Evolutionary conservation across 768 basidiomycete species (phyloP).

Genomic region (Plicaturopsis crispa): DNA sequence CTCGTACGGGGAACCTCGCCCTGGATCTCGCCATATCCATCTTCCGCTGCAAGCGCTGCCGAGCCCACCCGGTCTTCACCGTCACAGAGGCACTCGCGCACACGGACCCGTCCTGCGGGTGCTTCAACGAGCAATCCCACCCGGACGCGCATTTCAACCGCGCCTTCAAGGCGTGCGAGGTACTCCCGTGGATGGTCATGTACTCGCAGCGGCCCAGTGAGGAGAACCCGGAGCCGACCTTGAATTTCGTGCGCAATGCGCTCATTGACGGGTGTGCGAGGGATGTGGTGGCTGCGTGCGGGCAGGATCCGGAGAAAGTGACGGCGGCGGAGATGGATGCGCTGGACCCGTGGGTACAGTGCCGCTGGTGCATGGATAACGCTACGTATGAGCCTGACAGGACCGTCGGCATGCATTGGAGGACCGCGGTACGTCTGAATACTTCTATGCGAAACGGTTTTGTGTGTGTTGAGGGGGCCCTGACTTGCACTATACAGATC

Average conservation of each 20-base stretch:
- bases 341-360: slow-evolving; percentile 21
- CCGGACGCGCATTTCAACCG: too few relatives aligned
- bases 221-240: slow-evolving; percentile 15
- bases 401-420: slow-evolving; percentile 25
- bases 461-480: too few relatives aligned
- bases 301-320: slow-evolving; percentile 17
- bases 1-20: too few relatives aligned
- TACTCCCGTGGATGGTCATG: slow-evolving; percentile 2
- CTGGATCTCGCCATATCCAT: slow-evolving; percentile 23
- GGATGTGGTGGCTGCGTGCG: slow-evolving; percentile 17
- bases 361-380: slow-evolving; percentile 23
- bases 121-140: too few relatives aligned
- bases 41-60: slow-evolving; percentile 24
- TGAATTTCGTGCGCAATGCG: slow-evolving; percentile 12
- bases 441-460: too few relatives aligned
- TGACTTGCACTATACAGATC: too few relatives aligned
- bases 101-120: slow-evolving; percentile 7
- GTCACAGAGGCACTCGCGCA: slow-evolving; percentile 21
- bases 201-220: slow-evolving; percentile 7
- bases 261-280: slow-evolving; percentile 20
- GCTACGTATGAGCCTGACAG: slow-evolving; percentile 8
- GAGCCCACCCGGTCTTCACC: slow-evolving; percentile 24
- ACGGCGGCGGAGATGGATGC: slow-evolving; percentile 17
- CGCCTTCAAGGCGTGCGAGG: too few relatives aligned
- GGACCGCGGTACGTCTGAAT: slow-evolving; percentile 18